Base-by-base conservation (phyloP, 2,329 filamentous ascomycete genomes). In the Aspergillus candidus region DNA sequence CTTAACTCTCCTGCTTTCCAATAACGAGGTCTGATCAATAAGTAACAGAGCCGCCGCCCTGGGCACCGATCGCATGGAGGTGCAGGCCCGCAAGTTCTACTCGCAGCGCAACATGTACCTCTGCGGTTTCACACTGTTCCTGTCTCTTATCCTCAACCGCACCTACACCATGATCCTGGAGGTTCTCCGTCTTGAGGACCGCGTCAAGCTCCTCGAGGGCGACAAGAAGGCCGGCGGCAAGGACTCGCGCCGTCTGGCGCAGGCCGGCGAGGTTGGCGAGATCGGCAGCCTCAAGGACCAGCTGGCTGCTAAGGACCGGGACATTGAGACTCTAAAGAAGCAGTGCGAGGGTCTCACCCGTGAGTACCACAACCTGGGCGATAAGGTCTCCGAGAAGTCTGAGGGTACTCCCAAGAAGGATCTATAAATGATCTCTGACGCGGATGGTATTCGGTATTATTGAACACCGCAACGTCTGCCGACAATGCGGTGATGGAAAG, bases 101-200 rank as follows among this genome's bases (percentile, higher is more conserved):
- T 95, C 90, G 50, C 91, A 98, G 76, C 90, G 93, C 71, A 98
- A 98, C 82, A 98, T 98, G 93, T 98, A 98, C 75, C 89, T 98
- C 50, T 97, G 93, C 71, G 93, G 93, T 59, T 98, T 98, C 78
- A 98, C 93, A 4, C 84, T 98, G 52, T 97, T 98, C 82, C 84
- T 98, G 50, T 97, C 91, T 42, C 79, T 98, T 53, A 98, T 98
- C 71, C 87, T 73, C 66, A 97, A 98, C 83, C 91, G 93, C 65
- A 98, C 93, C 64, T 98, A 97, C 76, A 86, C 84, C 63, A 91
- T 97, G 87, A 95, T 96, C 62, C 79, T 95, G 54, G 90, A 96
- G 59, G 82, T 86, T 40, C 86, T 96, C 62, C 81, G 88, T 51
- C 84, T 98, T 42, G 91, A 98, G 75, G 88, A 95, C 72, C 87